Percentiles rank a stretch among this genome's conserved stretches.
phyloP scores from a whole-genome alignment of 345 rosid genomes.

The Eucalyptus regnans region DNA sequence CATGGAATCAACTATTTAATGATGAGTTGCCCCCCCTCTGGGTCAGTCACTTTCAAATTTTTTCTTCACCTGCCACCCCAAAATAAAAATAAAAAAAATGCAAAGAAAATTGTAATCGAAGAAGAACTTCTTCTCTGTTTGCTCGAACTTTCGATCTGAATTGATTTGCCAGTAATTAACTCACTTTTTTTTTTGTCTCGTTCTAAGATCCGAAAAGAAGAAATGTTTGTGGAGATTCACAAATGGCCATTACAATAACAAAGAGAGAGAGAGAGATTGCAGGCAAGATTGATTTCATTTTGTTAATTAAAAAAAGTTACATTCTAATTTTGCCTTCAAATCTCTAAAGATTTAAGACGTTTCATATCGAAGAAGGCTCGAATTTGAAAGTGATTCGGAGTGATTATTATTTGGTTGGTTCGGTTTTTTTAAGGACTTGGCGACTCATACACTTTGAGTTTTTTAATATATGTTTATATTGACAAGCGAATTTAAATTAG shows the following conservation, averaged over 20 bases:
- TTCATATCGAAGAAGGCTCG: accelerated
- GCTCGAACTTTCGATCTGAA: background rate
- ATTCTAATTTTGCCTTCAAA: accelerated
- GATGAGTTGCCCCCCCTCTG: background rate
- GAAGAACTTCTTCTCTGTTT: background rate
- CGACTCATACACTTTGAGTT: accelerated
- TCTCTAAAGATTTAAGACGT: background rate
- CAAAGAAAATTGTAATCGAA: background rate
- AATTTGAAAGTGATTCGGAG: background rate
- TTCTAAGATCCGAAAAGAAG: background rate
- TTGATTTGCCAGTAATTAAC: background rate
- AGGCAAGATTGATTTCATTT: background rate
- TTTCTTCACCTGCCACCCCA: background rate
- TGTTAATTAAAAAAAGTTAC: background rate
- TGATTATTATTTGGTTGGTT: background rate
- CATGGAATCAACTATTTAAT: background rate
- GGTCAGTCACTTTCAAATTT: background rate
- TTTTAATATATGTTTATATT: background rate
- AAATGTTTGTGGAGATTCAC: background rate
- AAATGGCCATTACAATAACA: background rate
- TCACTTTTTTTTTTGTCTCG: background rate
- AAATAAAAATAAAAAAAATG: background rate
- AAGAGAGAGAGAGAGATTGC: background rate
- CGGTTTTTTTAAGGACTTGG: background rate
- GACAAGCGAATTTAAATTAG: background rate